Evolutionary conservation across 1,139 yeast genomes (phyloP).

Genomic region (Geotrichum siamense): DNA sequence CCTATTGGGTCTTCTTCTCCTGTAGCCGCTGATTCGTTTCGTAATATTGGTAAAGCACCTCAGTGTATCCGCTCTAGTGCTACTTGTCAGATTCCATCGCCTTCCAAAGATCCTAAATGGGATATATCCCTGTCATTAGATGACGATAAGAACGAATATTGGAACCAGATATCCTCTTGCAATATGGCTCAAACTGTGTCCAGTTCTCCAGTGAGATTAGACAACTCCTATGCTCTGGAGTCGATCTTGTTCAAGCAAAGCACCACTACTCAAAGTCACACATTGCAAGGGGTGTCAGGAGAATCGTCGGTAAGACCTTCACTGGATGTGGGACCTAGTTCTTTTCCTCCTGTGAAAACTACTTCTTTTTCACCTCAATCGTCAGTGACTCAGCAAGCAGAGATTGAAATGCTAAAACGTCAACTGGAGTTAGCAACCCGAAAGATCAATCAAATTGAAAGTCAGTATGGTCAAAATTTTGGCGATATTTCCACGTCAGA

Average conservation of each 20-base stretch:
- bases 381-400: conserved; percentile 11
- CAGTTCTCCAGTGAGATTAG: neutral
- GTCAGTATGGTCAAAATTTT: conserved; percentile 2
- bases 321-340: conserved; percentile 4
- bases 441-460: conserved; percentile 14
- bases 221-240: neutral
- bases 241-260: conserved; percentile 2
- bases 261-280: neutral
- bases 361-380: conserved; percentile 5
- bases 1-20: conserved; percentile 13
- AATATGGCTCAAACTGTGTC: neutral
- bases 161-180: neutral
- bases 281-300: neutral
- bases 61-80: neutral
- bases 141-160: neutral
- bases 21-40: neutral
- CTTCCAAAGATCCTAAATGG: conserved; percentile 9
- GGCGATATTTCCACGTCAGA: neutral
- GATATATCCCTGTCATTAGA: neutral
- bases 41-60: neutral
- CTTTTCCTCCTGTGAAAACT: conserved; percentile 1
- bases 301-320: neutral
- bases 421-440: conserved; percentile 18
- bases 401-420: conserved; percentile 14
- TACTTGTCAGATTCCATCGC: conserved; percentile 1